Conservation (phyloP, 805 yeast species). For the Metschnikowia corniflorae region DNA sequence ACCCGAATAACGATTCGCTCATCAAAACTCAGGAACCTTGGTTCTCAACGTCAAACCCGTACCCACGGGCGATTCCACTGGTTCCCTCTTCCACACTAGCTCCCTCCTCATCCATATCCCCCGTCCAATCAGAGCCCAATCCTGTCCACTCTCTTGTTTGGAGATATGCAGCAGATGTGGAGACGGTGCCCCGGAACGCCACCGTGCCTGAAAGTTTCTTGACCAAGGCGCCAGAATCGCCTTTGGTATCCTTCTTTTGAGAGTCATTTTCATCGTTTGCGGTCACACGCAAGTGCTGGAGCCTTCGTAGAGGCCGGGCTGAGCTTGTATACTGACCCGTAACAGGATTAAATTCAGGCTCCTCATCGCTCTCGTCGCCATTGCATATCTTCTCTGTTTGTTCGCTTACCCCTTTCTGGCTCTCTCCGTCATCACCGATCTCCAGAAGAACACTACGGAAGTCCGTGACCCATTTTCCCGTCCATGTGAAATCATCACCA, state of each 20-base stretch:
- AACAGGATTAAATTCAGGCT: constrained; percentile 85
- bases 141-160: constrained; percentile 85
- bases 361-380: constrained; percentile 30
- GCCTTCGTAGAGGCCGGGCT: constrained; percentile 71
- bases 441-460: constrained; percentile 52
- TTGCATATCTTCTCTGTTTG: no score
- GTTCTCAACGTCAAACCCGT: constrained; percentile 37
- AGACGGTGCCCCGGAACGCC: constrained; percentile 70
- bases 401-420: constrained; percentile 1
- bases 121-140: constrained; percentile 73
- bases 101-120: constrained; percentile 48
- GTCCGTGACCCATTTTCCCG: constrained; percentile 89
- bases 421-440: constrained; percentile 33
- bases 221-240: constrained; percentile 40
- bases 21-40: not conserved
- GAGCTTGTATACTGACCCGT: constrained; percentile 71
- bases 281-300: constrained; percentile 62
- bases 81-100: constrained; percentile 81
- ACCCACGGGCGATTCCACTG: constrained; percentile 88
- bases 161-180: constrained; percentile 79
- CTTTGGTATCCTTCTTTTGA: constrained; percentile 10
- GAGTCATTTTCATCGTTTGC: constrained; percentile 20
- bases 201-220: constrained; percentile 56
- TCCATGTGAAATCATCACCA: constrained; percentile 75
- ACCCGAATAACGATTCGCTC: no score